Conservation (phyloP, 1,139 yeast genomes). For the Chernovozyma aurita region DNA sequence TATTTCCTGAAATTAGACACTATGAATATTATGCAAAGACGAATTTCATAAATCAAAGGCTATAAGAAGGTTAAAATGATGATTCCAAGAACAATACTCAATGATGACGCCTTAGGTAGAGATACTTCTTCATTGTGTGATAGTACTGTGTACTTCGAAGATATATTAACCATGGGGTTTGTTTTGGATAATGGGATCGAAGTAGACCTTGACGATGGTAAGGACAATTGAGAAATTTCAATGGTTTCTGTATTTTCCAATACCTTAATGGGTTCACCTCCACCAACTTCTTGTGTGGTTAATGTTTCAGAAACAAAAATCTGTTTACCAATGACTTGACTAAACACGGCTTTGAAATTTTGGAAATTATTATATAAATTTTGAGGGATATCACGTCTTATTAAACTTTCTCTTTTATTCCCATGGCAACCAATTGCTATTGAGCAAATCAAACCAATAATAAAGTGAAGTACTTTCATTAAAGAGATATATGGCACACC, state of each 20-base stretch:
- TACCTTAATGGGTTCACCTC: too few relatives aligned
- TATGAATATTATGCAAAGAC: too few relatives aligned
- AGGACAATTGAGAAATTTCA: background rate
- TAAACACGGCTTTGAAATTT: background rate
- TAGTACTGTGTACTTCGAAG: background rate
- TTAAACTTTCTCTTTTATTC: too few relatives aligned
- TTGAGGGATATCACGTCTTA: background rate
- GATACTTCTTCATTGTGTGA: background rate
- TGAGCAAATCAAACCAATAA: background rate
- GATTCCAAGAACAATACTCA: constrained; percentile 1
- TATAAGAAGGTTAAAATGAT: constrained; percentile 1
- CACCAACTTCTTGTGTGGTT: too few relatives aligned
- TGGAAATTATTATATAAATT: background rate
- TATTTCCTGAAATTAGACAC: background rate
- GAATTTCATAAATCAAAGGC: background rate
- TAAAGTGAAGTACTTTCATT: background rate
- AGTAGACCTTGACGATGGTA: background rate
- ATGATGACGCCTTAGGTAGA: background rate
- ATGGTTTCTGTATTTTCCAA: too few relatives aligned
- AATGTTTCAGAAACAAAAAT: background rate
- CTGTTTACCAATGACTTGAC: background rate
- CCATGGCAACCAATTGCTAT: background rate
- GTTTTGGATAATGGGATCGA: background rate
- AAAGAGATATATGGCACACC: background rate
- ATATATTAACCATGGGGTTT: too few relatives aligned